These are phyloP conservation scores for Hypoxylon sp. DNA, from an alignment of 2,329 filamentous ascomycete genomes.

Conservation along the genomic window DNA sequence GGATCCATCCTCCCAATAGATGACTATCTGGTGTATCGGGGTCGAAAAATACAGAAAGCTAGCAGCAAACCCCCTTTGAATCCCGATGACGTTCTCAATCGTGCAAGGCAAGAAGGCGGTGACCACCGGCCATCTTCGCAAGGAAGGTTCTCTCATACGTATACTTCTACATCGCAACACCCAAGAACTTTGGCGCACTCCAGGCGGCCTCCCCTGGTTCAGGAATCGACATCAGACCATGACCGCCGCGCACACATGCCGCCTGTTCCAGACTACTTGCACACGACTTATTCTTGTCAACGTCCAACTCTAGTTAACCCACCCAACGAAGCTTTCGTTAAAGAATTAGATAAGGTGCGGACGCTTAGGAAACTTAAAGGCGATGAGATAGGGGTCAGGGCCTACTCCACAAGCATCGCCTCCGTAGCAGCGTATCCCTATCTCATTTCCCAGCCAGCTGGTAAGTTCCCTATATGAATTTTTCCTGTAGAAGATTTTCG, in stretches of 20 bases:
- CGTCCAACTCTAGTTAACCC: conserved; percentile 78
- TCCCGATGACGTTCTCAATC: conserved; percentile 52
- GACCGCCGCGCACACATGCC: conserved; percentile 73
- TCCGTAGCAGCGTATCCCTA: conserved; percentile 84
- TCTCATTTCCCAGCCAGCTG: conserved; percentile 58
- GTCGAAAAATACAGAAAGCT: conserved; percentile 54
- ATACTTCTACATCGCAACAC: conserved; percentile 41
- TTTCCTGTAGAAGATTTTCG: conserved; percentile 34
- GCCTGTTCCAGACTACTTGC: conserved; percentile 76
- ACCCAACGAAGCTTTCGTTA: conserved; percentile 83
- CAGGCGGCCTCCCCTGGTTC: conserved; percentile 63
- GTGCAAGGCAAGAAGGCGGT: conserved; percentile 50
- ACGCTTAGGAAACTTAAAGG: conserved; percentile 77
- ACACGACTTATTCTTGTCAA: conserved; percentile 82
- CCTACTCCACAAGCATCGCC: conserved; percentile 91
- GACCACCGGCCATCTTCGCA: conserved; percentile 38
- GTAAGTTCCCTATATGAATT: conserved; percentile 59
- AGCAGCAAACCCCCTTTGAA: conserved; percentile 38
- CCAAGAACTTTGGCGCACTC: conserved; percentile 54
- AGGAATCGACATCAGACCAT: conserved; percentile 84
- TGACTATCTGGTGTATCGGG: conserved; percentile 70
- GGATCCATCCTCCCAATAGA: conserved; percentile 63
- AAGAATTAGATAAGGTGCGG: conserved; percentile 80
- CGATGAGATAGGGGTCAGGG: conserved; percentile 84
- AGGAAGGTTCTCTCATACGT: conserved; percentile 2